A percentile compares a stretch with the other conserved stretches of the same genome.
phyloP scores from a whole-genome alignment of 176 grass and related monocot genomes.

The Avena atlantica region DNA sequence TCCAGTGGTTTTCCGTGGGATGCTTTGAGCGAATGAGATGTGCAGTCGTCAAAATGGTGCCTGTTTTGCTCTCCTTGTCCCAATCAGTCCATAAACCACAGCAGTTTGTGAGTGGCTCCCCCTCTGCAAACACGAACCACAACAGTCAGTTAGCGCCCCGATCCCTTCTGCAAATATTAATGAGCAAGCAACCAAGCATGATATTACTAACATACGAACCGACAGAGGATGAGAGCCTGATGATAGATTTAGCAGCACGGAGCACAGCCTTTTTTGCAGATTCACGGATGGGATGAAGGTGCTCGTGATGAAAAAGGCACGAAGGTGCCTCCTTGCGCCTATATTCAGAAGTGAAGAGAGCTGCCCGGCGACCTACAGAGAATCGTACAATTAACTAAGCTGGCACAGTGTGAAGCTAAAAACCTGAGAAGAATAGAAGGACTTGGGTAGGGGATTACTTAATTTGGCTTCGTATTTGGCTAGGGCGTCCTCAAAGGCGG shows the following conservation, averaged over 20 bases:
- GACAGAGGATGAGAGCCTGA: not conserved
- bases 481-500: not conserved
- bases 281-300: not conserved
- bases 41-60: not conserved
- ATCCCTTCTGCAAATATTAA: not conserved
- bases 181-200: not conserved
- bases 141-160: not conserved
- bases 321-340: not conserved
- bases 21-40: not conserved
- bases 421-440: not conserved
- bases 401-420: too few relatives aligned
- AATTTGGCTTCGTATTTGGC: not conserved
- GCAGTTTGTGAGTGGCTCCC: not conserved
- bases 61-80: not conserved
- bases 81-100: not conserved
- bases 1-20: not conserved
- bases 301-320: not conserved
- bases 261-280: not conserved
- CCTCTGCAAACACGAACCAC: not conserved
- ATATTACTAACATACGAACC: not conserved
- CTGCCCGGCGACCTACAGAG: not conserved
- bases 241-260: not conserved
- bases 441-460: not conserved
- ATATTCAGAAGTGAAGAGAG: not conserved
- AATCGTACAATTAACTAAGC: not conserved